Percentiles rank a stretch among this genome's conserved stretches.
phyloP scores from a whole-genome alignment of 1,139 yeast species.

The Hanseniaspora uvarum region DNA sequence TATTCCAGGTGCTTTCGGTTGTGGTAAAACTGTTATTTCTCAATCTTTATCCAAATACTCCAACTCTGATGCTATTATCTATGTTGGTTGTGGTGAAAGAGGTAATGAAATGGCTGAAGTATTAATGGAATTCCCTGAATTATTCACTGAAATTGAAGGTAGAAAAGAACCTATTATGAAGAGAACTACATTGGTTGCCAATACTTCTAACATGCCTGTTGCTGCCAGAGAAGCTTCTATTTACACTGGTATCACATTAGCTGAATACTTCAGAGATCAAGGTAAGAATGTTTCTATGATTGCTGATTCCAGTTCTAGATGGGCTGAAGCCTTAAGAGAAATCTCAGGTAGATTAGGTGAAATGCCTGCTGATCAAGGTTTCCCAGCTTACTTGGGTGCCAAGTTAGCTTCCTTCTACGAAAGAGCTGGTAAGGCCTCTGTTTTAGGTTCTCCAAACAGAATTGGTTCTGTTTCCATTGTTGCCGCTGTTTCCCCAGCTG shows the following conservation, averaged over 20 bases:
- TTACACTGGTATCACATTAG: constrained; percentile 95
- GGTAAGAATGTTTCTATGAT: constrained; percentile 98
- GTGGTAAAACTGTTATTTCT: constrained; percentile 98
- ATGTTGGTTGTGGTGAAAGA: constrained; percentile 90
- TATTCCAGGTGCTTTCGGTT: constrained; percentile 99
- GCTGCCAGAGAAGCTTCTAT: constrained; percentile 99
- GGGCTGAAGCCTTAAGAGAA: constrained; percentile 99
- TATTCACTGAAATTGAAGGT: constrained; percentile 81
- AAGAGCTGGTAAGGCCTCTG: constrained; percentile 96
- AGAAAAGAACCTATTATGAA: constrained; percentile 98
- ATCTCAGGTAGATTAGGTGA: constrained; percentile 99
- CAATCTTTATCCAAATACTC: constrained; percentile 95
- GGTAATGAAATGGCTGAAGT: constrained; percentile 99
- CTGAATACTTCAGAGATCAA: constrained; percentile 99
- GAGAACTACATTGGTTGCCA: constrained; percentile 96
- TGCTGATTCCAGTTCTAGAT: constrained; percentile 98
- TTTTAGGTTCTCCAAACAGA: constrained; percentile 94
- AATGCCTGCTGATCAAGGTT: constrained; percentile 99
- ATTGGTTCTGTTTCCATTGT: constrained; percentile 95
- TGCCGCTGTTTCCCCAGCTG: constrained; percentile 99
- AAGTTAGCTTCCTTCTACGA: constrained; percentile 97
- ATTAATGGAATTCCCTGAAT: constrained; percentile 97
- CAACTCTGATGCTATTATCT: constrained; percentile 89
- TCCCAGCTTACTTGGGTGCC: constrained; percentile 99
- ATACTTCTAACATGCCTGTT: constrained; percentile 98